Base-by-base conservation (phyloP, 2,329 filamentous ascomycete genomes). In the Penicillium digitatum region DNA sequence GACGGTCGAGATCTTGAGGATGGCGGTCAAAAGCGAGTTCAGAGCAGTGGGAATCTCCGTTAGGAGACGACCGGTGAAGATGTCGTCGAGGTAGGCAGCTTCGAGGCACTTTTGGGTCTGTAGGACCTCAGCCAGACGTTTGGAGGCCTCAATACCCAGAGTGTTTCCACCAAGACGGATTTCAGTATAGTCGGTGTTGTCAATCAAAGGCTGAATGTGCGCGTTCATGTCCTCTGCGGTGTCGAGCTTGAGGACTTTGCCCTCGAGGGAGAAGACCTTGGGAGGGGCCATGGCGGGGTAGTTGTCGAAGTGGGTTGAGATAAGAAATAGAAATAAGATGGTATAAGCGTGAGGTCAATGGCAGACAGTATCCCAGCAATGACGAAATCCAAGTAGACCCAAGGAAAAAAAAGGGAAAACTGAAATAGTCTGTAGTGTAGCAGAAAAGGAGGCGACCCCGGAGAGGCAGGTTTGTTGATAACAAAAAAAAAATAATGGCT, bases 1-100 rank as follows among this genome's bases (percentile, higher is more conserved):
- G 42, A 99, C 87, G 54, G 89, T 87, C 1, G 89, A 87, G 51
- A 95, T 87, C 69, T 91, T 88, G 54, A 96, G 85, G 39, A 97
- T 86, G 4, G 93, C 87, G 38, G 87, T 91, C 51, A 99, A 86
- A 45, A 99, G 86, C 55, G 84, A 86, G 43, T 88, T 89, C 52
- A 99, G 84, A 8, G 94, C 93, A 61, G 88, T 87, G 45, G 94
- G 94, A 61, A 99, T 99, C 74, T 99, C 94, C 74, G 86, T 88
- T 60, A 97, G 85, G 43, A 97, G 84, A 63, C 94, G 90, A 31
- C 89, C 90, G 56, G 94, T 99, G 79, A 97, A 99, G 79, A 99
- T 96, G 74, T 99, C 94, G 73, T 92, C 92, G 54, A 99, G 81
- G 77, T 96, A 95, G 69, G 89, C 92, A 69, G 87, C 79, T 61